A percentile compares a stretch with the other conserved stretches of the same genome.
These are phyloP conservation scores for Sporothrix globosa DNA, from an alignment of 2,329 filamentous ascomycete genomes.

Conservation along the genomic window DNA sequence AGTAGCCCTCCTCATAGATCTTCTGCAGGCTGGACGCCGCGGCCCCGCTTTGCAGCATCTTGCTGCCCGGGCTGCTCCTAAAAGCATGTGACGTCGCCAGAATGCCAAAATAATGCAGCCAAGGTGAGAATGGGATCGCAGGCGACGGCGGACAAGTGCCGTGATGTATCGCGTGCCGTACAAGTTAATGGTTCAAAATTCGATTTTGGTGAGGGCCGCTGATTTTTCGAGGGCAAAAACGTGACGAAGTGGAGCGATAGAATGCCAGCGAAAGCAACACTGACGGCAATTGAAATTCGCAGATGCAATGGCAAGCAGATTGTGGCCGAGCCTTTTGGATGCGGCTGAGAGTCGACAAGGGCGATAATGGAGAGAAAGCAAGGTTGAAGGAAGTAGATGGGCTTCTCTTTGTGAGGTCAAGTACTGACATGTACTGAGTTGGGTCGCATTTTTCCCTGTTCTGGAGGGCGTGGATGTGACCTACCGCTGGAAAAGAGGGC, in stretches of 20 bases:
- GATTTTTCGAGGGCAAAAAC: background rate
- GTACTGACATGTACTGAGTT: too few species aligned
- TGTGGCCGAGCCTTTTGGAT: background rate
- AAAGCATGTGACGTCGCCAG: constrained; percentile 33
- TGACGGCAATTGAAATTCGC: background rate
- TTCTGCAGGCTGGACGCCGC: constrained; percentile 79
- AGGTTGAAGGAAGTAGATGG: background rate
- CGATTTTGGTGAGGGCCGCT: background rate
- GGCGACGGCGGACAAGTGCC: background rate
- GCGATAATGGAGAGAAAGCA: background rate
- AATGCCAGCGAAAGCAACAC: background rate
- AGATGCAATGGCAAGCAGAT: background rate
- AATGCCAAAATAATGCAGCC: background rate
- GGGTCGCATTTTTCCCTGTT: background rate
- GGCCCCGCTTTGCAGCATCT: constrained; percentile 58
- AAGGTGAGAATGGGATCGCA: background rate
- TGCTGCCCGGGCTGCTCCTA: constrained; percentile 38
- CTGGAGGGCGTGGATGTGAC: background rate
- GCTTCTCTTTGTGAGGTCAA: constrained; percentile 8
- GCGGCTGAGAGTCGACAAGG: constrained; percentile 12
- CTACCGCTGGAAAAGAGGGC: constrained; percentile 13
- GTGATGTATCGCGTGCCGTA: constrained; percentile 24
- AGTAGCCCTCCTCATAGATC: constrained; percentile 95
- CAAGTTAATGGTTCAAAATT: background rate
- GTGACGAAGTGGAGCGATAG: constrained; percentile 14